Base-by-base conservation (phyloP, 805 yeast genomes). In the Grigorovia jiainica region DNA sequence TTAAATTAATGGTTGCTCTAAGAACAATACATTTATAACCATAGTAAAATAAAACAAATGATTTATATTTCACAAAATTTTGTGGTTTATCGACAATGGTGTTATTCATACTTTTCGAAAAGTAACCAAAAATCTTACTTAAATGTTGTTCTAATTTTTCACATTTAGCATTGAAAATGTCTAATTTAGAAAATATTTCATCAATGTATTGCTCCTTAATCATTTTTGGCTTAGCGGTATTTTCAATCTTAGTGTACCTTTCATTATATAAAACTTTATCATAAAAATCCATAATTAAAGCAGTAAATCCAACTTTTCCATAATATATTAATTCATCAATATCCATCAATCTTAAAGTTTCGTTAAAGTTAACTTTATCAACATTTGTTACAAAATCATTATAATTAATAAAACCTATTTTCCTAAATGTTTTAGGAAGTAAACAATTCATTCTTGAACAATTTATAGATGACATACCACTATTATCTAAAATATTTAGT, bases 221-320 rank as follows among this genome's bases (percentile, higher is more conserved):
- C 11, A 36, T 32, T 4, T 43, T 38, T 6, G 60, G 56, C 41
- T 50, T 48, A 5, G 61, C 55, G 9, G 43, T 43, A 36, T 57
- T 54, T 40, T 44, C 47, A 15, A 59, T 52, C 1, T 58, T 47
- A 0, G 64, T 58, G 38, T 46, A 58, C 20, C 46, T 50, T 32
- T 53, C 56, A 37, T 43, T 40, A 40, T 44, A 57, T 16, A 59
- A 45, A 21, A 56, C 56, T 4, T 47, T 48, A 8, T 45, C 24
- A 34, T 45, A 55, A 43, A 52, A 59, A 10, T 53, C 43, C 29
- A 53, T 42, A 9, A 42, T 29, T 2, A 56, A 47, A 27, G 45
- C 49, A 2, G 38, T 19, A 3, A 44, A 16, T 1, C 54, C 53
- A 41, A 48, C 44, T 17, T 48, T 47, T 4, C 57, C 60, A 44